A percentile compares a stretch with the other conserved stretches of the same genome.
phyloP scores from a whole-genome alignment of 192 early-diverging fungal genomes.

The Backusella mclennaniae region DNA sequence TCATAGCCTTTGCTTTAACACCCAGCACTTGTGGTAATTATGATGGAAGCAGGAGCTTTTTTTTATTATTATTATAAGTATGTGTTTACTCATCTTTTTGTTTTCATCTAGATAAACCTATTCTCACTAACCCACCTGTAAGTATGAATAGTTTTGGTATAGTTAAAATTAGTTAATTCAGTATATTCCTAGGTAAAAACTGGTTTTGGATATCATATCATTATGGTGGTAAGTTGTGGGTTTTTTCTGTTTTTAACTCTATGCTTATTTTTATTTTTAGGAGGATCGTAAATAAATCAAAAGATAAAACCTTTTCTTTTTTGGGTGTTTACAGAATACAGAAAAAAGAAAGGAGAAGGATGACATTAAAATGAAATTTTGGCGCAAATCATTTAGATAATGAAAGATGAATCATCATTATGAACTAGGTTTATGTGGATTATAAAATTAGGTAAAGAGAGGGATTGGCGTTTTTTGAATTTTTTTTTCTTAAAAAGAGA shows the following conservation, averaged over 20 bases:
- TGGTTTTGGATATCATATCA: conserved; percentile 79
- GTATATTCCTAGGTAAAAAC: conserved; percentile 53
- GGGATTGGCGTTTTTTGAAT: background rate
- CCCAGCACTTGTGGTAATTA: conserved; percentile 59
- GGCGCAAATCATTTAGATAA: background rate
- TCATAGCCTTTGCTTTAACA: conserved; percentile 64
- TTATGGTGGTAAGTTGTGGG: conserved; percentile 65
- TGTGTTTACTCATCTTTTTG: background rate
- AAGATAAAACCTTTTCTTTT: background rate
- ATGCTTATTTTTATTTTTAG: background rate
- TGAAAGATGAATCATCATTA: background rate
- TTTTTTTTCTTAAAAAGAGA: background rate
- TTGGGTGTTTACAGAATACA: conserved; percentile 1
- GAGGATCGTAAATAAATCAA: conserved; percentile 6
- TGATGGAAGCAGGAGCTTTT: background rate
- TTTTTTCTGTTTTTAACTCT: background rate
- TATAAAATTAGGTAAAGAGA: background rate
- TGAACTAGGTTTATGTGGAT: background rate
- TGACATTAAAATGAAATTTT: background rate
- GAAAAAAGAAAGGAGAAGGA: background rate
- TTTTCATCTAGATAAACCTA: conserved; percentile 45
- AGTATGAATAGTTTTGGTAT: conserved; percentile 6
- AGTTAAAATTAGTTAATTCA: background rate
- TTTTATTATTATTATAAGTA: background rate
- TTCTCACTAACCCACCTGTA: conserved; percentile 70